Percentiles rank a stretch among this genome's conserved stretches.
These are phyloP conservation scores for Diaporthe citrichinensis DNA, from an alignment of 2,329 filamentous ascomycete genomes.

Conservation along the genomic window DNA sequence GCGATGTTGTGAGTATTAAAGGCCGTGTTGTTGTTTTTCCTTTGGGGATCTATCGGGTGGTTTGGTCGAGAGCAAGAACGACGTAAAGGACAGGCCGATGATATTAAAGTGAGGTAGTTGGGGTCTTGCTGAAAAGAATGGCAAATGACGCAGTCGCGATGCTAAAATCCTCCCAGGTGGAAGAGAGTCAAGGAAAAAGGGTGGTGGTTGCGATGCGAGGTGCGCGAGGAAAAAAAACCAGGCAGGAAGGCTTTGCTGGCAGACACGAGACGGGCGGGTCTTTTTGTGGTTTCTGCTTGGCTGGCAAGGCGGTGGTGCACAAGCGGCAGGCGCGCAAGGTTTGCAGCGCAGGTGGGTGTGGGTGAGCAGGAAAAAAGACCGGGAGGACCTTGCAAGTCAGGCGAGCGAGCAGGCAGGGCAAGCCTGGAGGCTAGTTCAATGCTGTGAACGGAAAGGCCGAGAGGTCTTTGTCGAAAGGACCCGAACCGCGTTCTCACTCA, in stretches of 20 bases:
- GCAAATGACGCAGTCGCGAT: conserved; percentile 40
- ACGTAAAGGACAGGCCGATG: conserved; percentile 37
- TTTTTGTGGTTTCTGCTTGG: conserved; percentile 35
- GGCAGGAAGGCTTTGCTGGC: conserved; percentile 23
- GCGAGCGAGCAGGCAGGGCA: conserved; percentile 16
- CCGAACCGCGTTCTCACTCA: conserved; percentile 21
- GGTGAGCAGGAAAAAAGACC: conserved; percentile 12
- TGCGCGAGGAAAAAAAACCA: conserved; percentile 15
- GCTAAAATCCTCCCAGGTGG: conserved; percentile 37
- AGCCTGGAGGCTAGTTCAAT: conserved; percentile 28
- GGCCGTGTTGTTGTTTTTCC: conserved; percentile 13
- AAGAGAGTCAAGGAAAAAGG: conserved; percentile 35
- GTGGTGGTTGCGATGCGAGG: conserved; percentile 31
- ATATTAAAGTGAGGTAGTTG: conserved; percentile 35
- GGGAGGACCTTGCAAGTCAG: conserved; percentile 34
- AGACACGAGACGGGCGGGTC: conserved; percentile 32
- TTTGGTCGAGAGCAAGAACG: conserved; percentile 32
- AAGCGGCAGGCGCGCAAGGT: conserved; percentile 36
- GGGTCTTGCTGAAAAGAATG: conserved; percentile 35
- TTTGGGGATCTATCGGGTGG: conserved; percentile 24
- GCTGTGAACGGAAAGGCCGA: conserved; percentile 32
- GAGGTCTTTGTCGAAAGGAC: conserved; percentile 29
- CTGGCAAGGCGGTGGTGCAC: conserved; percentile 26
- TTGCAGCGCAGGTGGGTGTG: conserved; percentile 27
- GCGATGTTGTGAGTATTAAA: conserved; percentile 23